These are phyloP conservation scores for Oenanthe sinensis DNA, from an alignment of 129 eudicot species.

Conservation along the genomic window DNA sequence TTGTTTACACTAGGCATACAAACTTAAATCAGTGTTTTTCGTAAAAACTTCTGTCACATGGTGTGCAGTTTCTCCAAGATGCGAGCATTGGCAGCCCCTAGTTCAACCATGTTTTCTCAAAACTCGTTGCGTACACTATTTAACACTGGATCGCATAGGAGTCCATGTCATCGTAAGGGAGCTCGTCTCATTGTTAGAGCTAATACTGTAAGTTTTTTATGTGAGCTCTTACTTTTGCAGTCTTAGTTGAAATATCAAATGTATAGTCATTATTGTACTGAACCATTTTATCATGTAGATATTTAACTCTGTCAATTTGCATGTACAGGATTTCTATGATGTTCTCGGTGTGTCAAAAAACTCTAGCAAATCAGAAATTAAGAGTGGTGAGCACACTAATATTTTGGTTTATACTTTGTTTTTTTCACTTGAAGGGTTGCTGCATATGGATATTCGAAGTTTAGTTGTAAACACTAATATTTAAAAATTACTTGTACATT, in stretches of 20 bases:
- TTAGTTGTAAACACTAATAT: background rate
- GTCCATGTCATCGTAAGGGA: conserved; percentile 38
- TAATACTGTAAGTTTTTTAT: conserved; percentile 46
- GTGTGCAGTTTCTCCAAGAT: conserved; percentile 45
- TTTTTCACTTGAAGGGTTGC: background rate
- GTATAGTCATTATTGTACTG: conserved; percentile 1
- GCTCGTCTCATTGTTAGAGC: conserved; percentile 66
- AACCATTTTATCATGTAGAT: background rate
- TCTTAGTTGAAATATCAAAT: background rate
- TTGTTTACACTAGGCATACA: background rate
- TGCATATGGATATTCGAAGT: background rate
- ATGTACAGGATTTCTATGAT: conserved; percentile 64
- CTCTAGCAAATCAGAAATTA: conserved; percentile 88
- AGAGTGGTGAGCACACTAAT: conserved; percentile 58
- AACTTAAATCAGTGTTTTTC: background rate
- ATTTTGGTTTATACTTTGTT: background rate
- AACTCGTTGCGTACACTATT: conserved; percentile 40
- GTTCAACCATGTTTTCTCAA: conserved; percentile 43
- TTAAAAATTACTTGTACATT: background rate
- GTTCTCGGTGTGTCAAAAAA: conserved; percentile 82
- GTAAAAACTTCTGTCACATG: conserved; percentile 2
- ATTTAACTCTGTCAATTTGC: conserved; percentile 1
- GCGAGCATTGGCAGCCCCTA: conserved; percentile 45
- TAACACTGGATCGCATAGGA: conserved; percentile 23
- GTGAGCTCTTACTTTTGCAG: background rate